phyloP scores from a whole-genome alignment of 768 basidiomycete species.

The Gloeopeniophorella convolvens region DNA sequence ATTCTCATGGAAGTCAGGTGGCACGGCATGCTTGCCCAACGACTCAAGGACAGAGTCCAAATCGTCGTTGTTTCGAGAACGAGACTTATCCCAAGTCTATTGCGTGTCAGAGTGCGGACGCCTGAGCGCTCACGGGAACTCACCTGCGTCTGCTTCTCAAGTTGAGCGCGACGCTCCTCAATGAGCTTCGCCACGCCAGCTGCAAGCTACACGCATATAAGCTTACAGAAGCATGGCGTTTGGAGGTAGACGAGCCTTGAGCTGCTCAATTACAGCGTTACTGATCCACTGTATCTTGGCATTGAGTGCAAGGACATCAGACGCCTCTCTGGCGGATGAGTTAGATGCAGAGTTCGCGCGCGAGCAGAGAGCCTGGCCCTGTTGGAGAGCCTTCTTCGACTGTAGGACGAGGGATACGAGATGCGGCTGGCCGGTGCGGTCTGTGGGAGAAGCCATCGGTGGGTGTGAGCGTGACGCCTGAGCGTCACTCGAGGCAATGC shows the following conservation, averaged over 20 bases:
- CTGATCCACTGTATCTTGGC: slow-evolving; percentile 77
- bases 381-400: slow-evolving; percentile 77
- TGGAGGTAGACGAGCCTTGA: slow-evolving; percentile 47
- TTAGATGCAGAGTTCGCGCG: slow-evolving; percentile 58
- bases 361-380: slow-evolving; percentile 70
- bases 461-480: too few species aligned
- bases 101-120: background rate
- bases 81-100: slow-evolving; percentile 66
- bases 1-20: slow-evolving; percentile 67
- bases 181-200: slow-evolving; percentile 67
- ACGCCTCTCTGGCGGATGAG: slow-evolving; percentile 54
- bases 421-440: slow-evolving; percentile 43
- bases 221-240: background rate
- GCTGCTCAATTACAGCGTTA: slow-evolving; percentile 67
- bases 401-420: slow-evolving; percentile 71
- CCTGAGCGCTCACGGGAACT: slow-evolving; percentile 4
- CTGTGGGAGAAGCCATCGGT: slow-evolving; percentile 10
- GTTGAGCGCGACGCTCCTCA: slow-evolving; percentile 57
- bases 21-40: slow-evolving; percentile 65
- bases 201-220: slow-evolving; percentile 45
- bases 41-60: slow-evolving; percentile 69
- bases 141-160: slow-evolving; percentile 60
- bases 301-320: slow-evolving; percentile 72
- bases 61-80: slow-evolving; percentile 52
- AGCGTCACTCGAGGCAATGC: too few species aligned